Base-by-base conservation (phyloP, 2,329 filamentous ascomycete species). In the Phaeosphaeriaceae sp. region DNA sequence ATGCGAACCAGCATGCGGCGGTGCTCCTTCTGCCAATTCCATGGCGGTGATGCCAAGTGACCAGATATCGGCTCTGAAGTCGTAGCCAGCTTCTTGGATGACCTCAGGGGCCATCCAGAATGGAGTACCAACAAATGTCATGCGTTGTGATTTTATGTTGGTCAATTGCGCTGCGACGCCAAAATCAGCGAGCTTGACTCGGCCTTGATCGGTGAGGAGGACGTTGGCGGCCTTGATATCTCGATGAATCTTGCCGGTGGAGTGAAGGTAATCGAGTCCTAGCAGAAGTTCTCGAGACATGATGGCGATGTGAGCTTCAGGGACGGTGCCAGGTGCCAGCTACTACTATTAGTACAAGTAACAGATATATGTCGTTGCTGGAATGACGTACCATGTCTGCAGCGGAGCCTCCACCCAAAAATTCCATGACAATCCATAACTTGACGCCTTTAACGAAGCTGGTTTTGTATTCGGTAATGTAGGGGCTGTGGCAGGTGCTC, bases 101-200 rank as follows among this genome's bases (percentile, higher is more conserved):
- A 97, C 93, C 76, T 97, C 93, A 6, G 93, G 93, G 3, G 93
- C 93, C 93, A 97, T 97, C 93, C 93, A 97, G 73, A 97, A 97
- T 0, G 93, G 93, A 2, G 57, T 60, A 16, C 94, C 94, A 16
- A 99, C 94, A 67, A 99, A 97, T 0, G 94, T 99, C 74, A 97
- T 93, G 46, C 94, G 86, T 73, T 97, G 92, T 2, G 93, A 97
- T 76, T 97, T 97, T 77, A 97, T 96, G 70, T 97, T 96, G 53
- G 91, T 96, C 65, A 99, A 81, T 73, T 99, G 94, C 23, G 94
- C 93, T 6, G 94, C 94, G 34, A 99, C 94, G 51, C 94, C 94
- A 70, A 99, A 99, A 75, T 99, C 93, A 33, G 93, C 93, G 61
- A 97, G 81, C 79, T 97, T 97, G 71, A 97, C 93, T 68, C 90